Base-by-base conservation (phyloP, 176 grass and related monocot genomes). In the Eleusine indica region DNA sequence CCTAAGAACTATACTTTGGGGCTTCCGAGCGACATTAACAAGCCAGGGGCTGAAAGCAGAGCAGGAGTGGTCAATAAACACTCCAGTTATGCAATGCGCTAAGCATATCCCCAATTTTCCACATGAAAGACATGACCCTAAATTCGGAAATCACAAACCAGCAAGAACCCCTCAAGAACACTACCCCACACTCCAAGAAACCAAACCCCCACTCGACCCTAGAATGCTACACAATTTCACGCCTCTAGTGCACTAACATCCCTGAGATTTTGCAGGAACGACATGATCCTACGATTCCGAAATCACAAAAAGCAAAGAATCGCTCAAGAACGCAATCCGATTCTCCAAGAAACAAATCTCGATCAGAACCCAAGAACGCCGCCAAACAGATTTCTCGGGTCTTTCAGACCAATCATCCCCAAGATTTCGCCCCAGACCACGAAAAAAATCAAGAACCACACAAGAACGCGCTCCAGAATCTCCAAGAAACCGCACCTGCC, bases 401-500 rank as follows among this genome's bases (percentile, higher is more conserved):
- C 53, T 11, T 0, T 5, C 58, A 25, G 5, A 29, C 77, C 12
- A 38, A 52, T 38, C 29, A 1, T 21, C 17, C 46, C 77, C 44
- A 49, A 25, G 6, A 49, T n/a, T 47, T 47, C 16, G 10, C 62
- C 66, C 29, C 46, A 39, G 48, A 51, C 32, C 62, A 35, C 41
- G 25, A 29, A 68, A 6, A 17, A 68, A 80, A 29, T 30, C 29
- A 67, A 47, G 46, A 68, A 38, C 13, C 30, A 39, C 47, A 28
- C 63, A 68, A 30, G 67, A 53, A 53, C 12, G 43, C 29, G 11
- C 29, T 52, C 29, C 28, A n/a, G 21, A 40, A 80, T 12, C 4
- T 68, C 17, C 46, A 53, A 53, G 77, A 80, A 52, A 53, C 44
- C 77, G 13, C 7, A 80, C 77, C 77, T 25, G 44, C 7, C 51